Evolutionary conservation across 352 stramenopile genomes (phyloP).

Genomic region (Pythium volutum): DNA sequence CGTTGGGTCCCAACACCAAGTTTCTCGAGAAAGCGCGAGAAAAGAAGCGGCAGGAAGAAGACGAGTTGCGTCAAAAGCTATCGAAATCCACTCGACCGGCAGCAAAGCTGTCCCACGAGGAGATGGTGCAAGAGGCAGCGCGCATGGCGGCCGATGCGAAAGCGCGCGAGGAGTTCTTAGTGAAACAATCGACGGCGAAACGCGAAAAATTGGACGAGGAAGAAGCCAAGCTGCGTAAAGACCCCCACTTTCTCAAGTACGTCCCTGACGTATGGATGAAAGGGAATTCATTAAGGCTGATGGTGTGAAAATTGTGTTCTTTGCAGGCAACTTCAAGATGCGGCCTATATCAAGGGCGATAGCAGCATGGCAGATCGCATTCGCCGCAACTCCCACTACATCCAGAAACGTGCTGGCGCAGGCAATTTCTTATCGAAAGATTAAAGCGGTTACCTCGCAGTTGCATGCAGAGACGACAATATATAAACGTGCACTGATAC

Average conservation of each 20-base stretch:
- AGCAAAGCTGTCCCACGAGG: conserved; percentile 43
- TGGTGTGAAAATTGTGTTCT: neutral
- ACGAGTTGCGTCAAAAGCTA: conserved; percentile 63
- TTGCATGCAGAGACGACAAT: conserved; percentile 12
- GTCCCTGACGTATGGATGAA: conserved; percentile 6
- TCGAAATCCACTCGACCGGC: conserved; percentile 32
- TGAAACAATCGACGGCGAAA: conserved; percentile 47
- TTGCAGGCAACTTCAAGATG: conserved; percentile 59
- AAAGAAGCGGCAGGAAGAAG: conserved; percentile 61
- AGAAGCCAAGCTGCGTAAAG: conserved; percentile 44
- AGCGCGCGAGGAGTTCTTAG: conserved; percentile 60
- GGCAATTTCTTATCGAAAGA: conserved; percentile 83
- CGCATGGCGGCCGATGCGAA: conserved; percentile 79
- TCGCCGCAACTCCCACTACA: conserved; percentile 82
- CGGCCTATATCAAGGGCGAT: conserved; percentile 61
- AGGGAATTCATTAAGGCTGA: too few species aligned
- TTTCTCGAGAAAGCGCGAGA: conserved; percentile 71
- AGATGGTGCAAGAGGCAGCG: conserved; percentile 52
- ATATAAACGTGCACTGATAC: conserved; percentile 24
- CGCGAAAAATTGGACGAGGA: conserved; percentile 52
- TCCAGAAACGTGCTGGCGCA: conserved; percentile 72
- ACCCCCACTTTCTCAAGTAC: conserved; percentile 80
- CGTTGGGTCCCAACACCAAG: conserved; percentile 75
- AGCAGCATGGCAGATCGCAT: conserved; percentile 74
- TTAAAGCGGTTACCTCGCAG: neutral